Conservation (phyloP, 2,329 filamentous ascomycete species). For the Colletotrichum neosansevieriae region DNA sequence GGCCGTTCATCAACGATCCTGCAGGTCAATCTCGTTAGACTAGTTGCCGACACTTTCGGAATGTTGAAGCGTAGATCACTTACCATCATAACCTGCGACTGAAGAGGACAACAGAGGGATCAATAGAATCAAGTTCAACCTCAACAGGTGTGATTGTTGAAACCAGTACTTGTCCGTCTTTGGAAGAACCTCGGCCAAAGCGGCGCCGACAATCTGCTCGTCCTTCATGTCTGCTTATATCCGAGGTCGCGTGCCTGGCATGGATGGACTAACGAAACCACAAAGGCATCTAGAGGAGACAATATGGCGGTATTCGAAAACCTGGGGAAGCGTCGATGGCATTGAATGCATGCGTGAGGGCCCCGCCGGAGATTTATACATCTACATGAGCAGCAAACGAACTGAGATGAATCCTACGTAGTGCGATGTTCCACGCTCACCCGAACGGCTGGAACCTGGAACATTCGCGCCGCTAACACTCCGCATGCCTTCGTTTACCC, state of each 20-base stretch:
- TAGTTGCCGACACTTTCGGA: background rate
- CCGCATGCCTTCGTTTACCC: slow-evolving; percentile 25
- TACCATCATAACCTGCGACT: slow-evolving; percentile 38
- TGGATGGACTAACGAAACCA: background rate
- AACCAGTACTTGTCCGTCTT: slow-evolving; percentile 57
- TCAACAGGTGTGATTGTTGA: slow-evolving; percentile 55
- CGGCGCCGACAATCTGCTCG: slow-evolving; percentile 46
- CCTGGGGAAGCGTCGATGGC: background rate
- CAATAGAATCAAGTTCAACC: slow-evolving; percentile 58
- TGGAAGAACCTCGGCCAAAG: slow-evolving; percentile 52
- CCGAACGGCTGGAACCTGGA: slow-evolving; percentile 14
- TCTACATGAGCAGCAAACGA: background rate
- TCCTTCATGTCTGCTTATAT: slow-evolving; percentile 21
- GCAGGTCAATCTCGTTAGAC: background rate
- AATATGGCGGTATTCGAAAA: background rate
- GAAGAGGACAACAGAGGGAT: slow-evolving; percentile 48
- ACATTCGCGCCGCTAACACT: slow-evolving; percentile 7
- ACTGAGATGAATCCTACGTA: background rate
- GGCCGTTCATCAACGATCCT: slow-evolving; percentile 54
- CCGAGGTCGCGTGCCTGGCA: slow-evolving; percentile 14
- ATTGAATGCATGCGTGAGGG: background rate
- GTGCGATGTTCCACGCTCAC: background rate
- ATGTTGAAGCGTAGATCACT: no score
- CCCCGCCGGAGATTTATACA: slow-evolving; percentile 28
- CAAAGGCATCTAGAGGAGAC: background rate